These are phyloP conservation scores for Chiua virens DNA, from an alignment of 768 basidiomycete species.

Conservation along the genomic window DNA sequence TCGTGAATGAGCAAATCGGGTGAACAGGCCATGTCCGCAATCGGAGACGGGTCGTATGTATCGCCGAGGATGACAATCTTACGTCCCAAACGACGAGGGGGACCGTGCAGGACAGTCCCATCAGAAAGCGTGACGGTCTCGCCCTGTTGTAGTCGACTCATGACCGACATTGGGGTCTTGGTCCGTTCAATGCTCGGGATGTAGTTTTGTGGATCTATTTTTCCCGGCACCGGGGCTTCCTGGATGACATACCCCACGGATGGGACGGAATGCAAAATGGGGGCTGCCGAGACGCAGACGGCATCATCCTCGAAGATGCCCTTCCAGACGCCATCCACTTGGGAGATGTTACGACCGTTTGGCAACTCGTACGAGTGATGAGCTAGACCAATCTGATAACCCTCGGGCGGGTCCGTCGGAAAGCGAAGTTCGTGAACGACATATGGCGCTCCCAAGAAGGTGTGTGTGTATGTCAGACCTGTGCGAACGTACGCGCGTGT, in stretches of 20 bases:
- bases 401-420: conserved; percentile 53
- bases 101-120: conserved; percentile 71
- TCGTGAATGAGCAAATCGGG: conserved; percentile 84
- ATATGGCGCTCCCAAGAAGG: conserved; percentile 63
- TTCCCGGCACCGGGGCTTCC: conserved; percentile 74
- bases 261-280: conserved; percentile 77
- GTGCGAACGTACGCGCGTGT: conserved; percentile 78
- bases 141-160: conserved; percentile 67
- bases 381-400: conserved; percentile 49
- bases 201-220: conserved; percentile 68
- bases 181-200: conserved; percentile 69
- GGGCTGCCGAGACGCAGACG: conserved; percentile 70
- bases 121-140: conserved; percentile 63
- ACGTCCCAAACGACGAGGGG: conserved; percentile 62
- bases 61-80: conserved; percentile 85
- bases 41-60: conserved; percentile 76
- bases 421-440: conserved; percentile 82
- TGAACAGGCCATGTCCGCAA: conserved; percentile 56
- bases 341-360: conserved; percentile 61
- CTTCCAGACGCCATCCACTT: conserved; percentile 61
- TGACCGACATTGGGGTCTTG: conserved; percentile 63
- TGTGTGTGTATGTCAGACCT: conserved; percentile 66
- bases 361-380: conserved; percentile 54
- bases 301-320: conserved; percentile 58
- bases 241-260: conserved; percentile 77